Evolutionary conservation across 2,329 filamentous ascomycete genomes (phyloP), one percentile per base, ranked within the genome.

Genomic region (Diaporthe sp.): DNA sequence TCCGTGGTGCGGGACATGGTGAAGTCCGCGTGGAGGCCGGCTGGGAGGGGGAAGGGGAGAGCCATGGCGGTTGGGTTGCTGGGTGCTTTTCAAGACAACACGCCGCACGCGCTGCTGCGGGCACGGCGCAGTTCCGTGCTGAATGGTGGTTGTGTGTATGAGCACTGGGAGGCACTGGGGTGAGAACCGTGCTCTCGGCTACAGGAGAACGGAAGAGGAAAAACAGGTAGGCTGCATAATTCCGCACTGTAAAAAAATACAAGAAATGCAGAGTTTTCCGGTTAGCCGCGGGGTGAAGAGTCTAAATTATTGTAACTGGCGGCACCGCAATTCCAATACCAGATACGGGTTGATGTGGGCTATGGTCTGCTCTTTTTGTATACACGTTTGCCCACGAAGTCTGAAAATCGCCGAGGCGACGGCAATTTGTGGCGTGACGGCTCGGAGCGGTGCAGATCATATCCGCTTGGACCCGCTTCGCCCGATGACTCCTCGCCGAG

Each of bases 401-500:
- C 7, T 47, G 8, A 28, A 28, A 12, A 15, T 25, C 31, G 31
- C 47, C 47, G 13, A 34, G 47, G 12, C n/a, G 20, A 39, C 31
- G 63, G 63, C 47, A 39, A 39, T 39, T 25, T 53, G 47, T 51
- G 44, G 63, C 47, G 2, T 37, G 63, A 25, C 63, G 47, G 63
- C 63, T 49, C 47, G 63, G 47, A 53, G 31, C 31, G 47, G 22
- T 68, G 47, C 47, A 25, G 63, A 28, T 20, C 47, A 28, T n/a
- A 34, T 68, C 65, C 49, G 49, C 42, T 55, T 55, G 49, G 65
- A 70, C 47, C 65, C 65, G 65, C 61, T n/a, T 22, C 28, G 22
- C 47, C 61, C 49, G 61, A 70, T 70, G 65, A 70, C 65, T 70
- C 65, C n/a, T 55, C 65, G 34, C 65, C 65, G 63, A 25, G 61